Evolutionary conservation across 352 stramenopile species (phyloP).

Genomic region (Phytophthora boehmeriae): DNA sequence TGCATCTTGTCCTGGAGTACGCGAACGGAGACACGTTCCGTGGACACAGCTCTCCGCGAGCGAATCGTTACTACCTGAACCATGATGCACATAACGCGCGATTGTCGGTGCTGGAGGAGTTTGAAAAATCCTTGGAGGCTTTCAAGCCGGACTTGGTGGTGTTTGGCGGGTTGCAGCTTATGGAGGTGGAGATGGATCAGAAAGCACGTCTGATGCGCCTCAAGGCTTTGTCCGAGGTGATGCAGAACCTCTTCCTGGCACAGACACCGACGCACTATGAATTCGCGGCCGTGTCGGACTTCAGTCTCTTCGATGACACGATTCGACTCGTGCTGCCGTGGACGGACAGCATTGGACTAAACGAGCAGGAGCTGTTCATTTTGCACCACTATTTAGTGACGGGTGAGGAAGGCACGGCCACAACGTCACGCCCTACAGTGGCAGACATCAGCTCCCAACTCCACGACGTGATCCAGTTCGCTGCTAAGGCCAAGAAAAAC

Average conservation of each 20-base stretch:
- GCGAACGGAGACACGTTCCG: constrained; percentile 65
- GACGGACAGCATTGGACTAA: constrained; percentile 82
- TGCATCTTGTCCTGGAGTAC: constrained; percentile 86
- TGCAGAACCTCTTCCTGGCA: constrained; percentile 71
- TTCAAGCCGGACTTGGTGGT: constrained; percentile 79
- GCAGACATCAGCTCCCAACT: constrained; percentile 77
- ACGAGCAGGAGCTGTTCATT: constrained; percentile 87
- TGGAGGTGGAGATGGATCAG: constrained; percentile 83
- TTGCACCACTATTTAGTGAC: constrained; percentile 84
- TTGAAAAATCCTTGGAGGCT: constrained; percentile 57
- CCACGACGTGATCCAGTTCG: constrained; percentile 71
- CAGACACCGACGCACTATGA: constrained; percentile 79
- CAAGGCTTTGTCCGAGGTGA: constrained; percentile 66
- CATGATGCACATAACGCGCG: constrained; percentile 87
- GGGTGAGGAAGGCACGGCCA: constrained; percentile 71
- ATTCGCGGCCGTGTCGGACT: constrained; percentile 85
- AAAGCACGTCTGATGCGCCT: constrained; percentile 54
- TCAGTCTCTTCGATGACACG: constrained; percentile 83
- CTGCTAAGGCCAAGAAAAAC: constrained; percentile 45
- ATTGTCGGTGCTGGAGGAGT: constrained; percentile 81
- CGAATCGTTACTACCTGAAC: constrained; percentile 88
- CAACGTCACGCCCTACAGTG: constrained; percentile 74
- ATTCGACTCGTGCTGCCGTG: constrained; percentile 78
- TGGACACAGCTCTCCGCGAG: constrained; percentile 64
- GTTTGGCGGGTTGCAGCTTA: constrained; percentile 83